Conservation (phyloP, 140 eudicot species). For the Cichorium intybus region DNA sequence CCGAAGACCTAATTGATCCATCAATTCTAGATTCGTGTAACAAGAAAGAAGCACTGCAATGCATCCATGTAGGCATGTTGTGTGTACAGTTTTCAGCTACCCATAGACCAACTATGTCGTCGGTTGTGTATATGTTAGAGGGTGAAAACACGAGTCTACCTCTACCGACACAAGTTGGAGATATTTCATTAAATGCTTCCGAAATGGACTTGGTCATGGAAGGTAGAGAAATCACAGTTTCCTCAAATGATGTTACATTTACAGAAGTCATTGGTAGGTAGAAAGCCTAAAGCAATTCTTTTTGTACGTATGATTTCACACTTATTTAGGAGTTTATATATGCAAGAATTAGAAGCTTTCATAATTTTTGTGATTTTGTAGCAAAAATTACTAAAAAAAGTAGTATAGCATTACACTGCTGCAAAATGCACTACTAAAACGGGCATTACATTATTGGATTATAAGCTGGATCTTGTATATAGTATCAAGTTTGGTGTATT, state of each 20-base stretch:
- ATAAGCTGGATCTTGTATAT: no score
- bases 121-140: constrained; percentile 43
- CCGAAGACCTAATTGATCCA: constrained; percentile 44
- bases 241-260: constrained; percentile 29
- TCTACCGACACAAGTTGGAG: constrained; percentile 30
- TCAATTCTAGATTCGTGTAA: constrained; percentile 26
- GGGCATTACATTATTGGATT: no score
- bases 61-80: constrained; percentile 41
- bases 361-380: no score
- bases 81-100: constrained; percentile 36
- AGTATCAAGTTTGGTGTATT: no score
- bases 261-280: constrained; percentile 41
- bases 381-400: no score
- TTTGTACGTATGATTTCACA: background rate
- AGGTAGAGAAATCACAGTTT: constrained; percentile 18
- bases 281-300: background rate
- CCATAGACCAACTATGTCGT: constrained; percentile 46
- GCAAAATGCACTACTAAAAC: no score
- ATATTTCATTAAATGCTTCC: constrained; percentile 12
- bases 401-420: no score
- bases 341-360: background rate
- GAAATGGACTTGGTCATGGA: constrained; percentile 19
- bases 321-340: no score
- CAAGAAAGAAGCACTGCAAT: constrained; percentile 34
- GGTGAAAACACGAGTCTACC: constrained; percentile 25